Evolutionary conservation across 202 grass and related monocot species (phyloP), one percentile per base, ranked within the genome.

Genomic region (Digitaria exilis): DNA sequence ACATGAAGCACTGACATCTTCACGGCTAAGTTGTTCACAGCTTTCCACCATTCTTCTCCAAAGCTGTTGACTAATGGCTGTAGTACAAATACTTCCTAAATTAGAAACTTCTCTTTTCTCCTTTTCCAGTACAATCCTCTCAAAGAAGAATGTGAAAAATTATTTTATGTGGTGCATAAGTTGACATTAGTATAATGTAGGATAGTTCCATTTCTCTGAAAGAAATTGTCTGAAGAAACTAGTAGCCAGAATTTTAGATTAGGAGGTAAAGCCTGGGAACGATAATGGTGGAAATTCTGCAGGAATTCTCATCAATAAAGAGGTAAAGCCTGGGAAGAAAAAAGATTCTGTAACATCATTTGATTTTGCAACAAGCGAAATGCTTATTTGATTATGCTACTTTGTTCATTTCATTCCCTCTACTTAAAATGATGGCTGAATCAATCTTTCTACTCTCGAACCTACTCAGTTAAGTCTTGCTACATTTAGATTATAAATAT

Each of bases 91-190:
- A 43, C 37, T 46, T 46, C 44, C 15, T 46, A 39, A 39, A 46
- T 46, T 15, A 25, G 10, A 68, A 15, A 43, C 1, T 68, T 68
- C 42, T 10, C 9, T 51, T 65, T n/a, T n/a, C 13, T 66, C 43
- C 19, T 4, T 16, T 79, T 68, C 77, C 46, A 80, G 62, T 22
- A 41, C n/a, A 80, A 49, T 67, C n/a, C 46, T 67, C 62, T 55
- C 37, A 21, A 37, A 41, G 34, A 68, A 67, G 29, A 80, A 67
- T 54, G 14, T 55, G 9, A 15, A 69, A 80, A 41, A 30, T 26
- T 2, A 17, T 43, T 76, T 57, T 43, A 6, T n/a, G 39, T 57
- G 49, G 22, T 21, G 44, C 64, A 69, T 56, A 55, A 80, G 22
- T 11, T 57, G 37, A 17, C n/a, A 69, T 68, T 42, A 17, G 5